Conservation (phyloP, 2,329 filamentous ascomycete genomes). For the Colletotrichum truncatum region DNA sequence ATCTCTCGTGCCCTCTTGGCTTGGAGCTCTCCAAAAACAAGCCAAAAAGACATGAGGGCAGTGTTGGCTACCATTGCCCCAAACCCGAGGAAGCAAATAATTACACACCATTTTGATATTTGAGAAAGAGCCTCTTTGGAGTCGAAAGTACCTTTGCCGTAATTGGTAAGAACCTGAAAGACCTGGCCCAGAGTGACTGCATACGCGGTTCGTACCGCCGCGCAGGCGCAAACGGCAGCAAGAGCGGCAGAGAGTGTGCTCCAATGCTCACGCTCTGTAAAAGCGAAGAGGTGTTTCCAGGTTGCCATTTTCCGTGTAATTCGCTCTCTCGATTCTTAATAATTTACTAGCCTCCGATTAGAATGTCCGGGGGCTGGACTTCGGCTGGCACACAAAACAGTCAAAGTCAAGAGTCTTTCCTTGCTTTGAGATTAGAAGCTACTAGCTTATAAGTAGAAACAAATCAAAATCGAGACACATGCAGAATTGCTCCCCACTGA, state of each 20-base stretch:
- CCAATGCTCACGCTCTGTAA: slow-evolving; percentile 71
- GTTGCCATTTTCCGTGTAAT: slow-evolving; percentile 28
- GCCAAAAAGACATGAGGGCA: slow-evolving; percentile 75
- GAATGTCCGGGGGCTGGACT: too few species aligned
- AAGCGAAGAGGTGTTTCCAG: slow-evolving; percentile 71
- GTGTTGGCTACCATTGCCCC: slow-evolving; percentile 75
- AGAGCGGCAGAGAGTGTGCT: slow-evolving; percentile 63
- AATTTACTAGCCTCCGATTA: background rate
- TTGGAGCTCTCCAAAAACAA: slow-evolving; percentile 83
- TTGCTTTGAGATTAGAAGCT: too few species aligned
- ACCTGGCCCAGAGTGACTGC: slow-evolving; percentile 78
- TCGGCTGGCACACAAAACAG: too few species aligned
- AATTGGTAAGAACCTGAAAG: slow-evolving; percentile 76
- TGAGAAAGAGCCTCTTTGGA: slow-evolving; percentile 60
- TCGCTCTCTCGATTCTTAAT: background rate
- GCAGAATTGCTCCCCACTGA: background rate
- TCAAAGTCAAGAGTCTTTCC: too few species aligned
- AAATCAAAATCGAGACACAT: background rate
- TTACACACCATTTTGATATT: slow-evolving; percentile 65
- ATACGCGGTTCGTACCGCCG: slow-evolving; percentile 70
- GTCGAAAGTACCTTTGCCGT: slow-evolving; percentile 63
- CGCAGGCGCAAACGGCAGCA: slow-evolving; percentile 64
- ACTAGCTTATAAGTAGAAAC: too few species aligned
- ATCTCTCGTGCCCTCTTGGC: slow-evolving; percentile 70
- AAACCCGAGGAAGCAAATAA: slow-evolving; percentile 70